Conservation (phyloP, 2,329 filamentous ascomycete species). For the Davidsoniella neocaledoniae region DNA sequence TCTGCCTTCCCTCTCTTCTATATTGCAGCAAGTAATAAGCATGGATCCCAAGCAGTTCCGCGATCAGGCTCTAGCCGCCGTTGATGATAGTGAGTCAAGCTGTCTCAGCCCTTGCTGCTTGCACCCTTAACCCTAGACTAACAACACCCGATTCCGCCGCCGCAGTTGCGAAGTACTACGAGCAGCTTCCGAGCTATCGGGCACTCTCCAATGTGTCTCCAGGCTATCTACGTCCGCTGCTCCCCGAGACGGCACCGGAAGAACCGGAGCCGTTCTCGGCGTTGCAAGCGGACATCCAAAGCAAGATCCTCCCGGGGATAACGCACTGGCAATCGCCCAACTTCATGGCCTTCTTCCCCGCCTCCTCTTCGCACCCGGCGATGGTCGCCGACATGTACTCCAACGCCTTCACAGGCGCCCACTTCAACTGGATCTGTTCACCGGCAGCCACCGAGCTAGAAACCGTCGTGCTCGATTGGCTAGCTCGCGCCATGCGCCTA, state of each 20-base stretch:
- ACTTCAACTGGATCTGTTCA: constrained; percentile 95
- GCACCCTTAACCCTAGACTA: constrained; percentile 4
- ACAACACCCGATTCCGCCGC: constrained; percentile 6
- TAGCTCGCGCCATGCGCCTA: constrained; percentile 58
- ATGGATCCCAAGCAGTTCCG: constrained; percentile 75
- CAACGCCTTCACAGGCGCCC: constrained; percentile 71
- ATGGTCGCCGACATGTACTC: constrained; percentile 90
- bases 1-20: not conserved
- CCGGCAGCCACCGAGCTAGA: constrained; percentile 87
- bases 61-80: constrained; percentile 55
- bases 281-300: constrained; percentile 70
- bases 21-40: not conserved
- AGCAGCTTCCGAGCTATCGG: constrained; percentile 49
- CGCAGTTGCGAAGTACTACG: constrained; percentile 68
- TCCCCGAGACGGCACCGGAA: constrained; percentile 49
- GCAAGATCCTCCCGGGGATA: constrained; percentile 76
- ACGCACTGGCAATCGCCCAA: constrained; percentile 92
- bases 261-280: constrained; percentile 56
- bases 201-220: constrained; percentile 67
- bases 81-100: constrained; percentile 58
- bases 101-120: constrained; percentile 5
- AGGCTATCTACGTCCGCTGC: constrained; percentile 67
- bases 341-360: constrained; percentile 93
- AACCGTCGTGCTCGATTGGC: constrained; percentile 84
- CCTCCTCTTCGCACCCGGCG: constrained; percentile 61